Evolutionary conservation across 2,329 filamentous ascomycete species (phyloP).

Genomic region (Amauroascus niger): DNA sequence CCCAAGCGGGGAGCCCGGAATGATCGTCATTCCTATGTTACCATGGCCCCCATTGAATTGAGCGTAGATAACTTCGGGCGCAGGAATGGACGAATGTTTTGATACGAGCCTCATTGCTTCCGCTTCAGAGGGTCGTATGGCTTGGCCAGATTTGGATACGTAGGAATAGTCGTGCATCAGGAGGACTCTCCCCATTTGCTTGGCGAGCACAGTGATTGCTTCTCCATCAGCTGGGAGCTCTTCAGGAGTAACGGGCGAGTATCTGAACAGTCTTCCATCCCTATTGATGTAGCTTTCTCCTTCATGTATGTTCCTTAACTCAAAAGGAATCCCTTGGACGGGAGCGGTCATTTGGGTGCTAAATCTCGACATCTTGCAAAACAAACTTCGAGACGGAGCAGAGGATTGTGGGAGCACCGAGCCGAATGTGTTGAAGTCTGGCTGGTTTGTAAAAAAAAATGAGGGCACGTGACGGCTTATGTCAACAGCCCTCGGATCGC

Average conservation of each 20-base stretch:
- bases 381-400: too few relatives aligned
- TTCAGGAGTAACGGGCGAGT: background rate
- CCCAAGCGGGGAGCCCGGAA: conserved; percentile 17
- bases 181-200: conserved; percentile 10
- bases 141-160: conserved; percentile 5
- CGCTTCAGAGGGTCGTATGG: background rate
- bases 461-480: too few relatives aligned
- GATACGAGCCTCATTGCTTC: conserved; percentile 14
- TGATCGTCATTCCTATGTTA: conserved; percentile 17
- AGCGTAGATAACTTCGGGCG: conserved; percentile 17
- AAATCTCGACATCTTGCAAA: too few relatives aligned
- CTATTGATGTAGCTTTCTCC: conserved; percentile 9
- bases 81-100: conserved; percentile 18
- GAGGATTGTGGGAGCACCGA: too few relatives aligned
- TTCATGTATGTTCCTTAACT: conserved; percentile 5
- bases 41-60: background rate
- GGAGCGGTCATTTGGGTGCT: too few relatives aligned
- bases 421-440: too few relatives aligned
- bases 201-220: conserved; percentile 10
- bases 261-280: conserved; percentile 2
- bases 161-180: conserved; percentile 9
- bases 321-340: conserved; percentile 11
- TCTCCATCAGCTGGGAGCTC: conserved; percentile 6
- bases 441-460: too few relatives aligned
- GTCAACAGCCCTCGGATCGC: too few relatives aligned